Conservation (phyloP, 305 asterid genomes). For the Rubia peregrina region DNA sequence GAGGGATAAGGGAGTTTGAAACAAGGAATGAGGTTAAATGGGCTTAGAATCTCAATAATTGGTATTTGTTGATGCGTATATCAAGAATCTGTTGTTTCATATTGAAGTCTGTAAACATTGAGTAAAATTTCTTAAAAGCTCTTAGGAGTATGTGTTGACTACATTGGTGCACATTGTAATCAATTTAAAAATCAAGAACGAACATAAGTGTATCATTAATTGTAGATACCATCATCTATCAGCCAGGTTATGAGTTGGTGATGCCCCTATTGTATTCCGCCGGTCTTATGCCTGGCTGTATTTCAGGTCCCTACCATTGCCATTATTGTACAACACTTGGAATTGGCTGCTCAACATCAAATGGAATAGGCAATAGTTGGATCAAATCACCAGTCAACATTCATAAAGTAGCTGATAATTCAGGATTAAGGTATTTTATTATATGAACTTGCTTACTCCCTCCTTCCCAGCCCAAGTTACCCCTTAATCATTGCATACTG, state of each 20-base stretch:
- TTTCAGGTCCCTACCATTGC: slow-evolving; percentile 42
- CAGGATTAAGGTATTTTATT: slow-evolving; percentile 42
- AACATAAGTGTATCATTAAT: not conserved
- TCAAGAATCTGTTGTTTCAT: not conserved
- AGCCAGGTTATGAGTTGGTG: not conserved
- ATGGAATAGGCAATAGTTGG: slow-evolving; percentile 32
- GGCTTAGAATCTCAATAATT: not conserved
- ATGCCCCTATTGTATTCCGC: not conserved
- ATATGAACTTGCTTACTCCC: not conserved
- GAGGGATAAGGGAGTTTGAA: not conserved
- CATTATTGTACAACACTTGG: slow-evolving; percentile 41
- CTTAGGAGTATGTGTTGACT: not conserved
- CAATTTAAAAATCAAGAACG: not conserved
- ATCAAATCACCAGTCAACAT: slow-evolving; percentile 35
- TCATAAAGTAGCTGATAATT: slow-evolving; percentile 39
- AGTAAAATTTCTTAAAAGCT: not conserved
- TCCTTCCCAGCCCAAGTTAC: no score
- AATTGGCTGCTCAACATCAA: slow-evolving; percentile 49
- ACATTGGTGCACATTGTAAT: not conserved
- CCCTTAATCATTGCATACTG: no score
- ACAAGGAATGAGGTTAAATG: not conserved
- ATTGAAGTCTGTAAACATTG: not conserved
- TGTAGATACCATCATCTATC: not conserved
- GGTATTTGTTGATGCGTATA: not conserved
- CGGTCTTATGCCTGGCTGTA: not conserved